Evolutionary conservation across 1,284 basidiomycete species (phyloP), one percentile per base, ranked within the genome.

Genomic region (Fomitopsis schrenkii): DNA sequence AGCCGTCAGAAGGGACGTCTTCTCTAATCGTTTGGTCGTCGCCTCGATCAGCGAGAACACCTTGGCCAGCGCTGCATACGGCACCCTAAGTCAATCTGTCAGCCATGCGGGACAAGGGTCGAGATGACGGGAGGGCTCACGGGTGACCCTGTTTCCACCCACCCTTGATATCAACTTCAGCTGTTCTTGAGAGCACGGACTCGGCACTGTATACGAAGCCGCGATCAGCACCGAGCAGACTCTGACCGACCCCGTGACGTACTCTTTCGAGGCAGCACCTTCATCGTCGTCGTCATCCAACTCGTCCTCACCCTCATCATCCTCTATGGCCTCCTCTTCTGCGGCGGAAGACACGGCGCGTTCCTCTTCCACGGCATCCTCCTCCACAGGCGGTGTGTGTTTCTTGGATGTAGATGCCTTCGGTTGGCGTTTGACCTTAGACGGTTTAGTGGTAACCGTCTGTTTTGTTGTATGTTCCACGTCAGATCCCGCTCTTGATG

Each of bases 11-110:
- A 95, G 80, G 1, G 94, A 86, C 5, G 88, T 93, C 74, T 98
- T 99, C 74, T 97, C 95, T 42, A 98, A 79, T 7, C 97, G 91
- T 72, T 98, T 99, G 1, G 96, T 98, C 0, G 97, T 99, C 2
- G 88, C 87, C 74, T 98, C 96, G 65, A 99, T 98, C 57, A 93
- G 79, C 36, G 88, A 83, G 72, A 99, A 99, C 0, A 93, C 88
- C 64, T 93, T 88, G 1, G 95, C 88, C 30, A 99, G 83, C 2
- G 95, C 93, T 9, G 93, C 89, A 74, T 99, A 99, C 0, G 97
- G 97, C 12, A 98, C 91, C 1, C 95, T 97, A 54, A 6, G 19
- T 22, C 3, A 19, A n/a, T 40, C 36, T 55, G 41, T 59, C 35
- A 19, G 70, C 61, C 36, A 59, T n/a, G 57, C 28, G 26, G 30